These are phyloP conservation scores for Schizochytrium sp. DNA, from an alignment of 108 stramenopile genomes.

Conservation along the genomic window DNA sequence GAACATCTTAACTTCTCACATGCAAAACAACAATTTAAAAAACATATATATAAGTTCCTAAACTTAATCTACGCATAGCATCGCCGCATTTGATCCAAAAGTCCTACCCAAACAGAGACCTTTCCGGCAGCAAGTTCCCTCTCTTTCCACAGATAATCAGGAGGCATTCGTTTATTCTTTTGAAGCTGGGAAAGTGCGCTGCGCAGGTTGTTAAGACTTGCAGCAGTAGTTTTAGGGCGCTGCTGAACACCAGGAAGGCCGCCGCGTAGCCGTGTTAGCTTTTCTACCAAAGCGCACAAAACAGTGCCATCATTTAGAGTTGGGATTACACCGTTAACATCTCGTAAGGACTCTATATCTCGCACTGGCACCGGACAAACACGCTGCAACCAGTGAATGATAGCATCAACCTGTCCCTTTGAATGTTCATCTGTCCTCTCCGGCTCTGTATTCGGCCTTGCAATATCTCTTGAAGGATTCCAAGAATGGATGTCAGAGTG, in stretches of 20 bases:
- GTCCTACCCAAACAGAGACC: too few relatives aligned
- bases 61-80: not conserved
- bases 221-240: slow-evolving; percentile 29
- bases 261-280: not conserved
- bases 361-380: not conserved
- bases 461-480: not conserved
- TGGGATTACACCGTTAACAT: not conserved
- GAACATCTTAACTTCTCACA: not conserved
- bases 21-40: not conserved
- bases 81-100: not conserved
- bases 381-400: slow-evolving; percentile 1
- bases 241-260: slow-evolving; percentile 16
- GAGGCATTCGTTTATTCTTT: not conserved
- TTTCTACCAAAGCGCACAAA: slow-evolving; percentile 34
- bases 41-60: not conserved
- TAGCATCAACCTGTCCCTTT: not conserved
- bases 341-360: not conserved
- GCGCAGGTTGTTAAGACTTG: not conserved
- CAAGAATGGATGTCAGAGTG: too few relatives aligned
- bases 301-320: not conserved
- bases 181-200: not conserved
- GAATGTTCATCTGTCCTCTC: not conserved
- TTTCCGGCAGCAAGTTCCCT: slow-evolving; percentile 52
- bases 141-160: slow-evolving; percentile 22
- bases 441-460: not conserved